A percentile compares a stretch with the other conserved stretches of the same genome.
Conservation (phyloP, 257 asterid species). For the Dorcoceras hygrometricum region DNA sequence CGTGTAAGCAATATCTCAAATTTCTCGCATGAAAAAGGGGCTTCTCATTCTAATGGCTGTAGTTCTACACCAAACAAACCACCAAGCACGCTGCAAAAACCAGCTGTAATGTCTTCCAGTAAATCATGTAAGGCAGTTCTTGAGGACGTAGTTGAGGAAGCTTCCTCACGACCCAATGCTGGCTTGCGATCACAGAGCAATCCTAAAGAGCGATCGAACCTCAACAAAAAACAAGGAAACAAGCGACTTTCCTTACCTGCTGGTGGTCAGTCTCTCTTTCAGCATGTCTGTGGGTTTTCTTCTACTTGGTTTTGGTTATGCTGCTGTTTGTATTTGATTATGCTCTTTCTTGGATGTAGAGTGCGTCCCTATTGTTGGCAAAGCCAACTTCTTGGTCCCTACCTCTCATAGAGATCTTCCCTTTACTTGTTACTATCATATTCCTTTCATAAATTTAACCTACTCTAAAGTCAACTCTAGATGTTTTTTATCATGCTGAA, state of each 20-base stretch:
- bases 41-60: slow-evolving; percentile 49
- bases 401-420: not conserved
- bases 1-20: slow-evolving; percentile 35
- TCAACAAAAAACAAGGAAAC: slow-evolving; percentile 55
- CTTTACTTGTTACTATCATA: not conserved
- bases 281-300: not conserved
- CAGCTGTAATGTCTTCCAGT: slow-evolving; percentile 26
- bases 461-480: not conserved
- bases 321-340: not conserved
- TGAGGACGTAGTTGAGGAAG: slow-evolving; percentile 39
- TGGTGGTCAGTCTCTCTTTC: slow-evolving; percentile 40
- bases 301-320: not conserved
- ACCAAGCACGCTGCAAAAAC: slow-evolving; percentile 37
- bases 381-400: not conserved
- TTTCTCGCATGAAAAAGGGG: slow-evolving; percentile 39
- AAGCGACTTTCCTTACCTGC: slow-evolving; percentile 76
- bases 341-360: not conserved
- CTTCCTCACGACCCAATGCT: slow-evolving; percentile 39
- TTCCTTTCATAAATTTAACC: not conserved
- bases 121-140: slow-evolving; percentile 35
- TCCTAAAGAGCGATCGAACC: slow-evolving; percentile 67
- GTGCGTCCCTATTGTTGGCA: not conserved
- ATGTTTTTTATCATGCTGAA: not conserved
- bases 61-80: slow-evolving; percentile 54
- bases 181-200: slow-evolving; percentile 64